These are phyloP conservation scores for Picea abies DNA, from an alignment of 83 land plant genomes.

Conservation along the genomic window DNA sequence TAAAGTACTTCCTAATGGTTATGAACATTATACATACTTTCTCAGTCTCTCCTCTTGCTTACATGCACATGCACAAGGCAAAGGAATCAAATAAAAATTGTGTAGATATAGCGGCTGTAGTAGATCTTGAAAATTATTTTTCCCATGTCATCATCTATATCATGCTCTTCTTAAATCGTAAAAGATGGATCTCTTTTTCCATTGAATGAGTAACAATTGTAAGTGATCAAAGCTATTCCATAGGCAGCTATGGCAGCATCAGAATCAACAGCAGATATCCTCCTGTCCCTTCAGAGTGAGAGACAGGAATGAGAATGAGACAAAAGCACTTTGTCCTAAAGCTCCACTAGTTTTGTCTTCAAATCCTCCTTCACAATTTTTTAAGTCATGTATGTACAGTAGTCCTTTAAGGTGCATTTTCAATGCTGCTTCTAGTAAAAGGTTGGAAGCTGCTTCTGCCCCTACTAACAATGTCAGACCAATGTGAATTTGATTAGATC, in stretches of 20 bases:
- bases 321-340: not conserved
- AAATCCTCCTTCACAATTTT: not conserved
- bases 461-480: not conserved
- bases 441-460: not conserved
- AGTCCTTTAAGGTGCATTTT: not conserved
- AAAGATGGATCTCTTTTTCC: not conserved
- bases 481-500: not conserved
- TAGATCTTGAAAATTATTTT: constrained; percentile 7
- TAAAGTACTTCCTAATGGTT: too few relatives aligned
- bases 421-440: constrained; percentile 3
- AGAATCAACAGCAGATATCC: constrained; percentile 33
- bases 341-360: not conserved
- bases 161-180: not conserved
- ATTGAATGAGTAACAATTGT: not conserved
- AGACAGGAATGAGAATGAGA: constrained; percentile 23
- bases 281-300: constrained; percentile 29
- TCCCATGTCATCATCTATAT: constrained; percentile 4
- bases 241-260: constrained; percentile 25
- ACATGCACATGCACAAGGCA: not conserved
- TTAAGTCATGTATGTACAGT: not conserved
- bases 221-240: constrained; percentile 36
- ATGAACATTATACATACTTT: too few relatives aligned
- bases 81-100: not conserved
- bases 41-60: too few relatives aligned
- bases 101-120: not conserved